Conservation (phyloP, 2,329 filamentous ascomycete species). For the Fusarium agapanthi region DNA sequence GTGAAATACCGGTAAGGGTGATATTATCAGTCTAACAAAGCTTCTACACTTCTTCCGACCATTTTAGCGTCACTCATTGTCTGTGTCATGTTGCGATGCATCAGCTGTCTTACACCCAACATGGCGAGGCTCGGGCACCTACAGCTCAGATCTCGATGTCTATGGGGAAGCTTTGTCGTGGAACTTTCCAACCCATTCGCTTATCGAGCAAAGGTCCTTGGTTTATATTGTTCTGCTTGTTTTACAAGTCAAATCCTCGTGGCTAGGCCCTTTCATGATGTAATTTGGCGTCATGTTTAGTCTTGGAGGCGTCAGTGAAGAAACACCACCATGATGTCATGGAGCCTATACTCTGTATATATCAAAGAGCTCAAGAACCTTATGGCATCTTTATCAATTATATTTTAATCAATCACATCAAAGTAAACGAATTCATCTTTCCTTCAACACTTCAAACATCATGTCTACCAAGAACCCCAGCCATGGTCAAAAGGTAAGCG, state of each 20-base stretch:
- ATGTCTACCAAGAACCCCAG: slow-evolving; percentile 35
- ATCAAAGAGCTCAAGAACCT: slow-evolving; percentile 17
- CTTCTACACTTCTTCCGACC: not conserved
- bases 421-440: not conserved
- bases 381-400: not conserved
- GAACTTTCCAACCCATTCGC: slow-evolving; percentile 16
- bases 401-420: not conserved
- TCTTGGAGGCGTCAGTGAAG: slow-evolving; percentile 15
- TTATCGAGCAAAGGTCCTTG: not conserved
- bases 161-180: not conserved
- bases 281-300: slow-evolving; percentile 35
- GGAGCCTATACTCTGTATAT: slow-evolving; percentile 10
- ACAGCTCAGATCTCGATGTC: slow-evolving; percentile 22
- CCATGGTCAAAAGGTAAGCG: slow-evolving; percentile 38
- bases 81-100: not conserved
- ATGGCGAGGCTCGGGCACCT: not conserved
- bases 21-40: not conserved
- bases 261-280: slow-evolving; percentile 27
- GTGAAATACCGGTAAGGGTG: not conserved
- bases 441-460: not conserved
- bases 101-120: not conserved
- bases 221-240: not conserved
- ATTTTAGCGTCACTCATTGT: not conserved
- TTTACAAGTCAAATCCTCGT: not conserved
- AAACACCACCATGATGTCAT: slow-evolving; percentile 33